These are phyloP conservation scores for Syzygium malaccense DNA, from an alignment of 441 rosid genomes.

Conservation along the genomic window DNA sequence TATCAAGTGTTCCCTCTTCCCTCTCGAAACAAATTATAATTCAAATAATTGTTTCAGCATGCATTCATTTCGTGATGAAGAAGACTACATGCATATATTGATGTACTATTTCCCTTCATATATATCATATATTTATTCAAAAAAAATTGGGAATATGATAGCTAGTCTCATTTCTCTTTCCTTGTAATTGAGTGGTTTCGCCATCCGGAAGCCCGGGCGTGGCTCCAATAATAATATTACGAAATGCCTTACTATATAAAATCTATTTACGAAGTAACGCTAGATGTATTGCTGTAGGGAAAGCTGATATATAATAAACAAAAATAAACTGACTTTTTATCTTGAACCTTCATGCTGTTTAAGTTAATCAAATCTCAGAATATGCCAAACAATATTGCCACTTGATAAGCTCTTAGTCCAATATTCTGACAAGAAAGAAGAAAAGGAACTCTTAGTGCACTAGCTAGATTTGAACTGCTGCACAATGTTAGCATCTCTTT, in stretches of 20 bases:
- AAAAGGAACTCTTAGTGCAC: not conserved
- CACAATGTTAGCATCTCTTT: not conserved
- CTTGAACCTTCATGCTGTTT: not conserved
- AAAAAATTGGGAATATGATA: not conserved
- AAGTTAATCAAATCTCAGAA: not conserved
- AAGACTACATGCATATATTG: not conserved
- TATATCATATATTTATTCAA: not conserved
- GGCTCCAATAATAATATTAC: not conserved
- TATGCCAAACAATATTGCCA: not conserved
- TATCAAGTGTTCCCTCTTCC: not conserved
- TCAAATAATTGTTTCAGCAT: not conserved
- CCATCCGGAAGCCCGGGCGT: not conserved
- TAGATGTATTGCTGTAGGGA: not conserved
- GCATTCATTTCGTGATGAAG: not conserved
- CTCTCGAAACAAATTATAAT: slow-evolving; percentile 25
- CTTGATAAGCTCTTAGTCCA: not conserved
- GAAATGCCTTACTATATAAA: not conserved
- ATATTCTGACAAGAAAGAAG: not conserved
- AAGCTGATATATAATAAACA: not conserved
- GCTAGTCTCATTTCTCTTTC: not conserved
- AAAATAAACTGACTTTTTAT: not conserved
- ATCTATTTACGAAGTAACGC: not conserved
- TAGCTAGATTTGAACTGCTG: not conserved
- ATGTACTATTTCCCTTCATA: not conserved
- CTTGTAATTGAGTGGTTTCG: not conserved